Base-by-base conservation (phyloP, 2,329 filamentous ascomycete genomes). In the Verticillium tricorpus region DNA sequence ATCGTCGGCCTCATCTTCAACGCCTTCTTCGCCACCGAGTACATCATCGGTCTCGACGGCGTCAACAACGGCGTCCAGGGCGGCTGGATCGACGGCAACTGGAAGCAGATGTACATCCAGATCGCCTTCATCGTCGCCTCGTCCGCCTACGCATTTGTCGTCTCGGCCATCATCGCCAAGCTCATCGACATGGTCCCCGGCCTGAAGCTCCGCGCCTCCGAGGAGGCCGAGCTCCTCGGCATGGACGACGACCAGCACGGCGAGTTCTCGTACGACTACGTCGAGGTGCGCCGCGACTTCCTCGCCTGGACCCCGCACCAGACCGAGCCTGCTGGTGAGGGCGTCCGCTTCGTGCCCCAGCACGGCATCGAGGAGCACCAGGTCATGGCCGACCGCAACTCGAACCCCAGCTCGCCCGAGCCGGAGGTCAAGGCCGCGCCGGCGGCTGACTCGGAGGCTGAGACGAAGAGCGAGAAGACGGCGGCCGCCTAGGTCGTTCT, bases 241-340 rank as follows among this genome's bases (percentile, higher is more conserved):
- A 93, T 94, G 90, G 91, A 95, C 71, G 91, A 94, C 72, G 91
- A 94, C 77, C 91, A 95, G 78, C 90, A 94, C 69, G 91, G 91
- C 76, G 91, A 95, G 77, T 95, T 94, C 73, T 91, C 91, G 14
- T 94, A 94, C 80, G 91, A 95, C 75, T 95, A 94, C 74, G 91
- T 95, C 67, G 91, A 95, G 82, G 90, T 94, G 63, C 89, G 91
- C 72, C 87, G 91, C 70, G 91, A 95, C 77, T 95, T 93, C 81
- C 85, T 95, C 45, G 91, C 91, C 63, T 95, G 91, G 91, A 93
- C 90, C 34, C 91, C 91, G 1, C 87, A 89, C 37, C 89, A 89
- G 71, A 82, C 80, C 64, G 86, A 90, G 67, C 89, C 86, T 31
- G 80, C 82, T 58, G 75, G 81, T 62, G 78, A 83, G 65, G 85